Conservation (phyloP, 495 filamentous ascomycete species). For the Aspergillus olivimuriae region DNA sequence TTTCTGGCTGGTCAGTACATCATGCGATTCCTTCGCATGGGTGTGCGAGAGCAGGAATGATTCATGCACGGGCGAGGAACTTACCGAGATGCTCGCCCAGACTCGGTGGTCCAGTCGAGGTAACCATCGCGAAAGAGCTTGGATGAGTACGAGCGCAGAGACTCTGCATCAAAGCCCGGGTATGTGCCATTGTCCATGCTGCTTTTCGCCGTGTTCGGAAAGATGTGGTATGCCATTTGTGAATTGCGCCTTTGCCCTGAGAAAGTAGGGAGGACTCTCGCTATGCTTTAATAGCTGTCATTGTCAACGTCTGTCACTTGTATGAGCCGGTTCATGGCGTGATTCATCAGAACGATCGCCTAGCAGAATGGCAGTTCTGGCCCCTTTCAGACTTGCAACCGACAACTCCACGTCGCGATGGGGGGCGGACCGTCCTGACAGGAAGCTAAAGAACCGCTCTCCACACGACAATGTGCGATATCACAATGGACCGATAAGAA, state of each 20-base stretch:
- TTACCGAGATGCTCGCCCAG: background rate
- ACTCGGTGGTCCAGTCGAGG: background rate
- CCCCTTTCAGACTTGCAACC: too few species aligned
- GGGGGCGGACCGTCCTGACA: background rate
- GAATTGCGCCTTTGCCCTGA: too few species aligned
- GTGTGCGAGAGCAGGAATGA: background rate
- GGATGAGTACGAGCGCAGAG: constrained; percentile 8
- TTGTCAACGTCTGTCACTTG: too few species aligned
- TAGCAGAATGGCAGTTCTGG: background rate
- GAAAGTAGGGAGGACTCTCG: too few species aligned
- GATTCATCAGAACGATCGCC: background rate
- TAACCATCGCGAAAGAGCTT: constrained; percentile 6
- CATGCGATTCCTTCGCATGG: background rate
- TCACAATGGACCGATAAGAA: background rate
- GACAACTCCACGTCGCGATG: too few species aligned
- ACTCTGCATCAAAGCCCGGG: constrained; percentile 5
- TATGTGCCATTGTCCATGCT: too few species aligned
- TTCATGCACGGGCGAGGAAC: background rate
- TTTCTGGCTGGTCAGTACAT: background rate
- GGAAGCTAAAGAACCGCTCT: background rate
- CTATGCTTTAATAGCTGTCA: background rate
- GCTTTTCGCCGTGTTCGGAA: too few species aligned
- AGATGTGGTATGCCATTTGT: too few species aligned
- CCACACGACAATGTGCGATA: background rate
- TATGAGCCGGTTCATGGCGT: background rate